Base-by-base conservation (phyloP, 495 filamentous ascomycete species). In the Choiromyces venosus region DNA sequence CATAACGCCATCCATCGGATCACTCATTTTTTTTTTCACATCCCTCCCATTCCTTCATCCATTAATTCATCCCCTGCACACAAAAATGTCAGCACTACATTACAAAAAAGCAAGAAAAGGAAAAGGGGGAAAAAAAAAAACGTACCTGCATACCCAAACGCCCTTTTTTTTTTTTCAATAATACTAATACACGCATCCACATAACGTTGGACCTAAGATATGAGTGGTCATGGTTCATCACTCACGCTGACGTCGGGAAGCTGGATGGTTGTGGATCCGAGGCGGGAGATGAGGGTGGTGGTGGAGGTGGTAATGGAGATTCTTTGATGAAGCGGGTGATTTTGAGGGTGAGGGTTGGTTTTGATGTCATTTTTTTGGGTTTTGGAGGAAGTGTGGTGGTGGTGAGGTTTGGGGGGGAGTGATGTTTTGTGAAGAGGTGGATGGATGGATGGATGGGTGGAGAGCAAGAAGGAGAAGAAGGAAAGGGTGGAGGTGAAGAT, bases 241-340 rank as follows among this genome's bases (percentile, higher is more conserved):
- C 73, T 68, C 75, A 46, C 37, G 39, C 44, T 25, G 71, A 75
- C 40, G 64, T 44, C 36, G 67, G 67, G 42, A 77, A 70, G 21
- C 66, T 52, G 33, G 68, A 69, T 40, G 52, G 70, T 39, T 69
- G 77, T 65, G 74, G 71, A 40, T 79, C 76, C 40, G 76, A 65
- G 3, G 52, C 8, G 3, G 52, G 52, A 0, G 77, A 76, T 35
- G 77, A 79, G 67, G 77, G 72, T 4, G 77, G 77, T 25, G 77
- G 76, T 7, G 77, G 71, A 29, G 77, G 77, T 19, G 72, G 77
- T 37, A 67, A 76, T 33, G 77, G 74, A 12, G 69, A 66, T 36
- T 76, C 70, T 19, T 73, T 79, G 67, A 74, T 74, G 66, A 74
- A 68, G 37, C 77, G 76, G 29, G 19, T n/a, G 44, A 9, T 12